Evolutionary conservation across 2,329 filamentous ascomycete genomes (phyloP).

Genomic region (Penicillium nordicum): DNA sequence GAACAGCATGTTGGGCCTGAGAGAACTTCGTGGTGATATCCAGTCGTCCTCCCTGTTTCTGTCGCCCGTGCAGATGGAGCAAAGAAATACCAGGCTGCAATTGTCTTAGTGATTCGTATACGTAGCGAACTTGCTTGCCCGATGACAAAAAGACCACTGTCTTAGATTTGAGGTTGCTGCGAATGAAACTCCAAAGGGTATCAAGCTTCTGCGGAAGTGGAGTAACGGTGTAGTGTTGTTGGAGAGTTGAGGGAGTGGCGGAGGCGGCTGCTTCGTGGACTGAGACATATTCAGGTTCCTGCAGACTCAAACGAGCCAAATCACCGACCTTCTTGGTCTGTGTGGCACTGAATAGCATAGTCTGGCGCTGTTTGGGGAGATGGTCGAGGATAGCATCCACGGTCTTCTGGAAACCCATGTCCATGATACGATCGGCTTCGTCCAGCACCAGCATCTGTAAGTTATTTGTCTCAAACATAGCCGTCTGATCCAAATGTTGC

Average conservation of each 20-base stretch:
- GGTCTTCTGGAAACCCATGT: slow-evolving; percentile 90
- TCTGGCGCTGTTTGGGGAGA: slow-evolving; percentile 79
- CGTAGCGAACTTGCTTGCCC: slow-evolving; percentile 93
- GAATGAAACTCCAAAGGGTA: slow-evolving; percentile 88
- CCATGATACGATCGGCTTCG: slow-evolving; percentile 93
- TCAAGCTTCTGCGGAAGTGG: slow-evolving; percentile 86
- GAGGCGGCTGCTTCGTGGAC: slow-evolving; percentile 79
- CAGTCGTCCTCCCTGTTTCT: slow-evolving; percentile 84
- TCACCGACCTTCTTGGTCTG: slow-evolving; percentile 94
- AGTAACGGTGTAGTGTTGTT: slow-evolving; percentile 88
- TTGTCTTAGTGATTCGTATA: slow-evolving; percentile 88
- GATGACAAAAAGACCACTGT: slow-evolving; percentile 94
- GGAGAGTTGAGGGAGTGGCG: slow-evolving; percentile 77
- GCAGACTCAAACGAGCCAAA: slow-evolving; percentile 79
- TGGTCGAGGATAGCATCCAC: slow-evolving; percentile 93
- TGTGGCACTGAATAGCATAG: slow-evolving; percentile 90
- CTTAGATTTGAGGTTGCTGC: slow-evolving; percentile 85
- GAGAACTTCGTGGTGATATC: slow-evolving; percentile 86
- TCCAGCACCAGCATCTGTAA: slow-evolving; percentile 90
- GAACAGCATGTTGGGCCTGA: slow-evolving; percentile 73
- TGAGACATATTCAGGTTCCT: slow-evolving; percentile 90
- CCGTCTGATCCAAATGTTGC: slow-evolving; percentile 93
- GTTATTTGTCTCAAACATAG: slow-evolving; percentile 83
- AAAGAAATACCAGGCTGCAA: slow-evolving; percentile 92
- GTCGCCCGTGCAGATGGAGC: slow-evolving; percentile 86